Evolutionary conservation across 768 basidiomycete genomes (phyloP).

Genomic region (Mycena vulgaris): DNA sequence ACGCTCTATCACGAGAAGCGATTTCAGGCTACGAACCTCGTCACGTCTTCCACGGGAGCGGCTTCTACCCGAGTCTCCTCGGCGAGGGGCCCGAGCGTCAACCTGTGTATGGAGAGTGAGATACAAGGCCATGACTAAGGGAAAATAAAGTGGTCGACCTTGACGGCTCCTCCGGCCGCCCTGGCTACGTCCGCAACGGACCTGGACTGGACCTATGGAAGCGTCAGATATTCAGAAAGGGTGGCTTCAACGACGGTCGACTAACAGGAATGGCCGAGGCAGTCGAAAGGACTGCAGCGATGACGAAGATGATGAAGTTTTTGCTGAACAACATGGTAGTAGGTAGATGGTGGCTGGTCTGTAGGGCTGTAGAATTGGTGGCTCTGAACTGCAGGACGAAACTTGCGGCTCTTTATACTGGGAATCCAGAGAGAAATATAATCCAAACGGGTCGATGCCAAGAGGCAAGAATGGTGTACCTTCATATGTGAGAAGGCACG

Average conservation of each 20-base stretch:
- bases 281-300: slow-evolving; percentile 30
- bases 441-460: slow-evolving; percentile 27
- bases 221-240: neutral
- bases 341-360: neutral
- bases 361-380: slow-evolving; percentile 7
- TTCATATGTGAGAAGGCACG: neutral
- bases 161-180: neutral
- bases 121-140: neutral
- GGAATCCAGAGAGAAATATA: slow-evolving; percentile 19
- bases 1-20: too few relatives aligned
- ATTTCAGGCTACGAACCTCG: too few relatives aligned
- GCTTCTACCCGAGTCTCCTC: slow-evolving; percentile 19
- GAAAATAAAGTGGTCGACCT: neutral
- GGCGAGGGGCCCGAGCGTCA: slow-evolving; percentile 19
- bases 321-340: slow-evolving; percentile 30
- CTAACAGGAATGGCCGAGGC: slow-evolving; percentile 27
- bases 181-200: slow-evolving; percentile 11
- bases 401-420: slow-evolving; percentile 17
- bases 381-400: neutral
- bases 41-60: slow-evolving; percentile 18
- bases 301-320: slow-evolving; percentile 27
- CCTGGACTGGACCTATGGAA: slow-evolving; percentile 1
- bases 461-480: neutral
- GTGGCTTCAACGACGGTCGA: neutral
- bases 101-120: neutral